A percentile compares a stretch with the other conserved stretches of the same genome.
phyloP scores from a whole-genome alignment of 2,329 filamentous ascomycete species.

The Colletotrichum simmondsii region DNA sequence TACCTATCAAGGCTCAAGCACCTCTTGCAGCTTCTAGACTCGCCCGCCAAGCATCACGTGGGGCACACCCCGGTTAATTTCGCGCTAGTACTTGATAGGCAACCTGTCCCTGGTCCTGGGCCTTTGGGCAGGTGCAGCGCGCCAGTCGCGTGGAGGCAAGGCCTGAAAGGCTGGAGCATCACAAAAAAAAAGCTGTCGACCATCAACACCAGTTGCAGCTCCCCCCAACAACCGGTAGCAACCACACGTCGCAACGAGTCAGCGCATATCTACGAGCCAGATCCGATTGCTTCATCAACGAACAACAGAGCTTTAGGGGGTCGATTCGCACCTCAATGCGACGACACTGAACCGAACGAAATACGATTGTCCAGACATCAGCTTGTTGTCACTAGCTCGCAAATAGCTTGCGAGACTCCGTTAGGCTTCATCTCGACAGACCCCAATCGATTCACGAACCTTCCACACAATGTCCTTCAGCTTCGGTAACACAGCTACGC shows the following conservation, averaged over 20 bases:
- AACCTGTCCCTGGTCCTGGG: conserved; percentile 12
- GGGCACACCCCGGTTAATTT: conserved; percentile 18
- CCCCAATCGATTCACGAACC: conserved; percentile 1
- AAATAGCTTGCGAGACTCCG: conserved; percentile 3
- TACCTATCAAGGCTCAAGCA: not conserved
- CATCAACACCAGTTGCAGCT: conserved; percentile 22
- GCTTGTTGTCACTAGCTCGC: conserved; percentile 5
- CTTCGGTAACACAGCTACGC: conserved; percentile 46
- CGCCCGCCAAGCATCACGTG: conserved; percentile 31
- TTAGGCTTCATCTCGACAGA: conserved; percentile 15
- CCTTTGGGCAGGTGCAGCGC: conserved; percentile 23
- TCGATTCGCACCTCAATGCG: conserved; percentile 29
- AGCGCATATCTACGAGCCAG: not conserved
- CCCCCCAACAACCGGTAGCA: conserved; percentile 1
- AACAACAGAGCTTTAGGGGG: not conserved
- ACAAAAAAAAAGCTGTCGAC: conserved; percentile 30
- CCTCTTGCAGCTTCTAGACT: conserved; percentile 17
- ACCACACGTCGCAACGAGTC: not conserved
- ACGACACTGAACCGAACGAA: conserved; percentile 9
- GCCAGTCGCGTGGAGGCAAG: conserved; percentile 33
- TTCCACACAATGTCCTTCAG: conserved; percentile 50
- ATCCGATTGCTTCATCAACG: not conserved
- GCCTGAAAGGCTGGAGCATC: conserved; percentile 32
- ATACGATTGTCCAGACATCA: not conserved
- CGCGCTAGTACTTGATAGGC: conserved; percentile 24